A percentile compares a stretch with the other conserved stretches of the same genome.
phyloP scores from a whole-genome alignment of 495 filamentous ascomycete genomes.

The Daldinia grandis region DNA sequence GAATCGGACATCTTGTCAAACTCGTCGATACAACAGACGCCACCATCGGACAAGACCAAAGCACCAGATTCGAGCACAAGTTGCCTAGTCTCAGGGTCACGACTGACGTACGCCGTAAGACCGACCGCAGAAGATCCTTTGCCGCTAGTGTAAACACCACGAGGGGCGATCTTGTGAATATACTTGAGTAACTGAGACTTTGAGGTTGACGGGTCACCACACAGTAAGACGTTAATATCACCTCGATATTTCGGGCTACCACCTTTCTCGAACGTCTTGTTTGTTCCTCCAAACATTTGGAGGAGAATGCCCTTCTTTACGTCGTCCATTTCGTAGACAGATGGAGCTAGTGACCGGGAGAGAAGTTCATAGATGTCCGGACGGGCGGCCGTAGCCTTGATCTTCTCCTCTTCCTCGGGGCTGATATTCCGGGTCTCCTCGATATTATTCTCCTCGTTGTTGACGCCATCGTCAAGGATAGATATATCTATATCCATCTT shows the following conservation, averaged over 20 bases:
- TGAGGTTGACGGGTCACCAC: slow-evolving; percentile 94
- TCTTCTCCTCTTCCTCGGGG: slow-evolving; percentile 92
- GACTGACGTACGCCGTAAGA: slow-evolving; percentile 97
- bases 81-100: slow-evolving; percentile 92
- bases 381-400: slow-evolving; percentile 79
- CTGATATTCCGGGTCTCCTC: slow-evolving; percentile 83
- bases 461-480: slow-evolving; percentile 79
- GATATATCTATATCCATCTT: slow-evolving; percentile 90
- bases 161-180: slow-evolving; percentile 95
- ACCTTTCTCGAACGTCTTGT: slow-evolving; percentile 96
- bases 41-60: slow-evolving; percentile 92
- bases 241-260: slow-evolving; percentile 94
- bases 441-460: slow-evolving; percentile 75
- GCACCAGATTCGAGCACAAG: slow-evolving; percentile 97
- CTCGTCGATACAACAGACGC: slow-evolving; percentile 98
- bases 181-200: slow-evolving; percentile 96
- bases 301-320: slow-evolving; percentile 98
- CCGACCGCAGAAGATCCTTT: slow-evolving; percentile 98
- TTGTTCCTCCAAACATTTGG: slow-evolving; percentile 97
- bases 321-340: slow-evolving; percentile 97
- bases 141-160: slow-evolving; percentile 95
- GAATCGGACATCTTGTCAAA: slow-evolving; percentile 99
- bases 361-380: slow-evolving; percentile 95
- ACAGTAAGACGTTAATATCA: slow-evolving; percentile 96
- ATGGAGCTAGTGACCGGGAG: slow-evolving; percentile 89